Evolutionary conservation across 306 rosid genomes (phyloP).

Genomic region (Canavalia gladiata): DNA sequence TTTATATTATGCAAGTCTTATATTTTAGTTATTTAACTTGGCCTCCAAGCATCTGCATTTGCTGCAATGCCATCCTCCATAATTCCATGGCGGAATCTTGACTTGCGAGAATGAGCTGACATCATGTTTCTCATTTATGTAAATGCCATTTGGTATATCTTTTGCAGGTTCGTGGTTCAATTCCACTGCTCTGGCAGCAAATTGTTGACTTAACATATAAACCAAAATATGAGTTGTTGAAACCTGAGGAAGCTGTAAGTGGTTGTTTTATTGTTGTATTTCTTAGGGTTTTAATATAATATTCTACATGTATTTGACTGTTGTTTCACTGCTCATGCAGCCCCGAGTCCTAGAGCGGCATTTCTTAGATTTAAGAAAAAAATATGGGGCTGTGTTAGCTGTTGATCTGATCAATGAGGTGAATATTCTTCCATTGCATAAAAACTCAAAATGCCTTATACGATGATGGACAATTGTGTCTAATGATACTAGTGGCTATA

Average conservation of each 20-base stretch:
- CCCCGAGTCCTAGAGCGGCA: conserved; percentile 80
- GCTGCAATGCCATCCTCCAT: background rate
- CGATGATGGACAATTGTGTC: conserved; percentile 23
- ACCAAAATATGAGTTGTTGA: conserved; percentile 79
- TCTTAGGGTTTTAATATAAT: conserved; percentile 26
- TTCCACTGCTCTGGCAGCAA: conserved; percentile 82
- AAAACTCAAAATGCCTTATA: conserved; percentile 7
- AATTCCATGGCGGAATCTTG: background rate
- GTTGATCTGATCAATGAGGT: conserved; percentile 87
- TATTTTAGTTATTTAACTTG: background rate
- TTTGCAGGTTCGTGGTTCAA: conserved; percentile 84
- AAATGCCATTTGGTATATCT: conserved; percentile 13
- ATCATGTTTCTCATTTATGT: conserved; percentile 16
- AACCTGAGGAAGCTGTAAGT: conserved; percentile 83
- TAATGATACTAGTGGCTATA: background rate
- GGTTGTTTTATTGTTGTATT: conserved; percentile 24
- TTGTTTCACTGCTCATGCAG: conserved; percentile 57
- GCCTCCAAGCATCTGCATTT: background rate
- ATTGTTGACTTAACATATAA: conserved; percentile 86
- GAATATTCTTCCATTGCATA: conserved; percentile 26
- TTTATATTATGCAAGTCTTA: background rate
- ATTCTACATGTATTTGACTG: conserved; percentile 44
- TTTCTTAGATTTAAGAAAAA: conserved; percentile 86
- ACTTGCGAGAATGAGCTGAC: background rate
- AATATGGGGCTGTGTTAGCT: conserved; percentile 83